Conservation (phyloP, 2,329 filamentous ascomycete species). For the Dactylellina sp. region DNA sequence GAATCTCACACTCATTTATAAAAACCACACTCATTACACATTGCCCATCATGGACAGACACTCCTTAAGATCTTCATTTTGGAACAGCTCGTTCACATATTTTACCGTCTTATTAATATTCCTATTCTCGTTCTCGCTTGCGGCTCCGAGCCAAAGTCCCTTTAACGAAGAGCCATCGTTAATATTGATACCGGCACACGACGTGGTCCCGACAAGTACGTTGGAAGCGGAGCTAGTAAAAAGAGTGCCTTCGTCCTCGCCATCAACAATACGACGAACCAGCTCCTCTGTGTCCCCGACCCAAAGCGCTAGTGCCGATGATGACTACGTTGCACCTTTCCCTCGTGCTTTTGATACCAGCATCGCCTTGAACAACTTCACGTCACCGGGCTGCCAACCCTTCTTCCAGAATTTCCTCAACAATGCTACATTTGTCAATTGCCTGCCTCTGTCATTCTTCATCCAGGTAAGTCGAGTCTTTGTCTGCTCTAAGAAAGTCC, state of each 20-base stretch:
- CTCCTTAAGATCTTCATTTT: slow-evolving; percentile 35
- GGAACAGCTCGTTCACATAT: slow-evolving; percentile 38
- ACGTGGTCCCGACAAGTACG: slow-evolving; percentile 17
- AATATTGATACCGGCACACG: slow-evolving; percentile 3
- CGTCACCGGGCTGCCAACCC: slow-evolving; percentile 69
- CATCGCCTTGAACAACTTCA: slow-evolving; percentile 68
- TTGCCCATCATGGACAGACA: slow-evolving; percentile 51
- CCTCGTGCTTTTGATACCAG: slow-evolving; percentile 56
- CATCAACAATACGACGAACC: slow-evolving; percentile 36
- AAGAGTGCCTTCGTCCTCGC: slow-evolving; percentile 30
- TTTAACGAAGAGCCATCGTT: slow-evolving; percentile 49
- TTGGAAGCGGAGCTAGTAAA: slow-evolving; percentile 18
- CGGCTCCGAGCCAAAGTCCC: slow-evolving; percentile 47
- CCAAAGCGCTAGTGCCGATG: slow-evolving; percentile 4
- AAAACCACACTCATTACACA: slow-evolving; percentile 18
- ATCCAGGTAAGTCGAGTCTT: slow-evolving; percentile 72
- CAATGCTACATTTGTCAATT: slow-evolving; percentile 76
- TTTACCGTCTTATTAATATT: slow-evolving; percentile 52
- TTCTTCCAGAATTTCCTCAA: slow-evolving; percentile 78
- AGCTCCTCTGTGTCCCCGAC: slow-evolving; percentile 17
- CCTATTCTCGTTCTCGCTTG: slow-evolving; percentile 36
- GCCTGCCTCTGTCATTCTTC: slow-evolving; percentile 85
- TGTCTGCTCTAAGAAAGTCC: neutral
- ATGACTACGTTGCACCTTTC: slow-evolving; percentile 49
- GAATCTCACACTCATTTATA: slow-evolving; percentile 56